Base-by-base conservation (phyloP, 768 basidiomycete species). In the Lactarius indigo region DNA sequence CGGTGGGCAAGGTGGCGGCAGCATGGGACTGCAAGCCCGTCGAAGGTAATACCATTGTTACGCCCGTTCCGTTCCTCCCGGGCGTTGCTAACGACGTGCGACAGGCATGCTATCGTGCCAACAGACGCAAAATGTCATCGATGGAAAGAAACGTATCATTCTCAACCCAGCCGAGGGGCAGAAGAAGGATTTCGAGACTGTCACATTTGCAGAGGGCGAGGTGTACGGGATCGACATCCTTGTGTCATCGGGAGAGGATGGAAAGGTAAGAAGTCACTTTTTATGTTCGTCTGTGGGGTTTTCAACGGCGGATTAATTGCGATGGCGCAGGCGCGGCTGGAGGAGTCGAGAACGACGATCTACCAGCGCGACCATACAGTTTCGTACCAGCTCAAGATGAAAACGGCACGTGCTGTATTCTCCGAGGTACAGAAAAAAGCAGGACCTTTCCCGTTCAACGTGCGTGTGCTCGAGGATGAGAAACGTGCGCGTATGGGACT, bases 341-440 rank as follows among this genome's bases (percentile, higher is more conserved):
- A 95, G 78, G 92, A 96, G 74, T 88, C 91, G 42, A 85, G 91
- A 75, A 97, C 96, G 63, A 91, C 92, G 42, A 88, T 99, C 75
- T 97, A 92, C 84, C 95, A 97, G 76, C 86, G 92, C 64, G 92
- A 94, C 72, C 85, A 88, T 28, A 79, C 84, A 8, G 85, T 93
- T 66, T 96, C 92, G 47, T 98, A 98, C 79, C 92, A 94, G 76
- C 84, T 98, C 74, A 98, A 98, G 83, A 90, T 96, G 88, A 98
- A 96, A 82, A 96, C 91, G 69, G 96, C 95, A 54, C 91, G 96
- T 69, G 86, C 90, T n/a, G 90, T 96, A 50, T 98, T 98, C 80
- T 91, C 92, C 59, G 96, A 98, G 78, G 92, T 98, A 73, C 92
- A 96, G 79, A 96, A 94, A 83, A 98, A 98, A 79, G 93, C 97